phyloP scores from a whole-genome alignment of 2,329 filamentous ascomycete genomes.

The Xylariales sp. region DNA sequence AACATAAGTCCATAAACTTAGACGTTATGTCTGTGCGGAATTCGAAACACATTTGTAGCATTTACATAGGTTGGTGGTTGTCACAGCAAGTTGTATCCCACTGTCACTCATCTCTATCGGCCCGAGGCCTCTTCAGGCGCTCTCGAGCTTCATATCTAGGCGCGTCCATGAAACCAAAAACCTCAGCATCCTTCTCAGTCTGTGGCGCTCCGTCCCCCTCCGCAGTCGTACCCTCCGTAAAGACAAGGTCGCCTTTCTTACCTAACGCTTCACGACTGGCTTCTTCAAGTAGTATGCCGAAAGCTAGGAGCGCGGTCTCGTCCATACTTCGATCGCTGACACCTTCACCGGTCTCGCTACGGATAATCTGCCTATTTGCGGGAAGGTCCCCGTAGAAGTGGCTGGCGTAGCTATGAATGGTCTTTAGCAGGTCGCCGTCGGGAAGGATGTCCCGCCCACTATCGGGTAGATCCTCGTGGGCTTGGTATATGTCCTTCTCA shows the following conservation, averaged over 20 bases:
- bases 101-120: slow-evolving; percentile 12
- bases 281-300: slow-evolving; percentile 82
- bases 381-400: slow-evolving; percentile 68
- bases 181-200: slow-evolving; percentile 34
- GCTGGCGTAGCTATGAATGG: slow-evolving; percentile 75
- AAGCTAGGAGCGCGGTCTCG: slow-evolving; percentile 79
- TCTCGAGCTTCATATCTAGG: slow-evolving; percentile 37
- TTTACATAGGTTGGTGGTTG: neutral
- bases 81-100: neutral
- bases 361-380: slow-evolving; percentile 38
- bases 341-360: slow-evolving; percentile 12
- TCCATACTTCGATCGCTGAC: slow-evolving; percentile 74
- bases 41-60: slow-evolving; percentile 20
- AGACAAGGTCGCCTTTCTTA: slow-evolving; percentile 74
- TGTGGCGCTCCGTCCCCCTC: slow-evolving; percentile 30
- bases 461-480: slow-evolving; percentile 66
- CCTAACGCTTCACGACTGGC: slow-evolving; percentile 70
- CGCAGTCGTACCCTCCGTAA: slow-evolving; percentile 68
- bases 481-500: slow-evolving; percentile 78
- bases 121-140: slow-evolving; percentile 18
- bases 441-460: slow-evolving; percentile 66
- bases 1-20: neutral
- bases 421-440: slow-evolving; percentile 75
- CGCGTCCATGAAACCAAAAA: slow-evolving; percentile 44
- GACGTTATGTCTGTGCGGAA: slow-evolving; percentile 20